Evolutionary conservation across 306 rosid species (phyloP).

Genomic region (Geum urbanum): DNA sequence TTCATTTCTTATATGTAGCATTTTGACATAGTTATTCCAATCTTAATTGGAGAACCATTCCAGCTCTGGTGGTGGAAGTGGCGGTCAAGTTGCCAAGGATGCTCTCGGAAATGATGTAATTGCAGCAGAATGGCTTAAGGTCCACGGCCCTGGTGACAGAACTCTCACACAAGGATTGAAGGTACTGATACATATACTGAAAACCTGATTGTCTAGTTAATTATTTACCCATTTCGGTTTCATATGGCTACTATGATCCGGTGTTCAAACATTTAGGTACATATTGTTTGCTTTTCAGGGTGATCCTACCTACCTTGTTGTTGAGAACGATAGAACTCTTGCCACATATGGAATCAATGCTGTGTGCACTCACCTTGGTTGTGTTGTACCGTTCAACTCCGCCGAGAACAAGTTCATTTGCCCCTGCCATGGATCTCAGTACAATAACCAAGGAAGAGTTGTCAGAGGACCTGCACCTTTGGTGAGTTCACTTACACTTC

Average conservation of each 20-base stretch:
- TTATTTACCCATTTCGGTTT: too few relatives aligned
- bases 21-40: constrained; percentile 1
- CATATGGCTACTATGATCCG: too few relatives aligned
- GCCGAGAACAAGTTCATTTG: constrained; percentile 92
- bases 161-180: constrained; percentile 93
- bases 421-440: constrained; percentile 99
- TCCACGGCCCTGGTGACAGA: constrained; percentile 79
- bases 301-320: constrained; percentile 94
- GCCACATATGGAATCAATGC: constrained; percentile 93
- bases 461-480: constrained; percentile 98
- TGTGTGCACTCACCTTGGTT: constrained; percentile 98
- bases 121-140: constrained; percentile 74
- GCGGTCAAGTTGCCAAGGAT: constrained; percentile 61
- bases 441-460: constrained; percentile 85
- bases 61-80: constrained; percentile 58
- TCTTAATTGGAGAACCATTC: constrained; percentile 12
- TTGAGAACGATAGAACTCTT: constrained; percentile 76
- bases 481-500: constrained; percentile 42
- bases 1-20: neutral
- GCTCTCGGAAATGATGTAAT: constrained; percentile 82
- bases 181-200: constrained; percentile 33
- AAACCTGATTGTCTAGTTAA: too few relatives aligned
- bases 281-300: constrained; percentile 41
- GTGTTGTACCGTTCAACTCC: constrained; percentile 84
- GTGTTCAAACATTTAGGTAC: too few relatives aligned